These are phyloP conservation scores for Colletotrichum sp. DNA, from an alignment of 2,329 filamentous ascomycete genomes.

Conservation along the genomic window DNA sequence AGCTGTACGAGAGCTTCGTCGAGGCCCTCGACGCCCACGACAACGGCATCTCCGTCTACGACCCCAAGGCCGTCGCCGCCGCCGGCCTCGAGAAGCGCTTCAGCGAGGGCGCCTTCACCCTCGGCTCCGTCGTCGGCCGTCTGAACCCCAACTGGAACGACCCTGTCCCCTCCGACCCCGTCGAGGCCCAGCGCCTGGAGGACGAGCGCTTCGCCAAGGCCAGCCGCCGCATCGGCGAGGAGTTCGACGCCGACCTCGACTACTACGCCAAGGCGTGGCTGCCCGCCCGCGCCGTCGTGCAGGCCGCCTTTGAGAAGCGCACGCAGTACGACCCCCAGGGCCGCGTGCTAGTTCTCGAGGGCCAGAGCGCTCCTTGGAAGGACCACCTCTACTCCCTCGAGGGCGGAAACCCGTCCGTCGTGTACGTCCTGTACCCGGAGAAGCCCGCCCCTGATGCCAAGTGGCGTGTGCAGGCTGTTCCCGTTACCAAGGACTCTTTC, in stretches of 20 bases:
- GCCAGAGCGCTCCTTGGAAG: constrained; percentile 88
- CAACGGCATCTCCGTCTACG: constrained; percentile 89
- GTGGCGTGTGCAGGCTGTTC: constrained; percentile 95
- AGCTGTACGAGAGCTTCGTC: constrained; percentile 91
- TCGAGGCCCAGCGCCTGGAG: constrained; percentile 73
- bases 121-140: constrained; percentile 82
- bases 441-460: constrained; percentile 75
- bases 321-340: constrained; percentile 73
- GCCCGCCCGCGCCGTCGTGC: constrained; percentile 82
- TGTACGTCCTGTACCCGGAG: constrained; percentile 94
- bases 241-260: constrained; percentile 82
- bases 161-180: constrained; percentile 53
- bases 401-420: constrained; percentile 61
- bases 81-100: constrained; percentile 84
- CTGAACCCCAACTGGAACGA: constrained; percentile 86
- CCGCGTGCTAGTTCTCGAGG: constrained; percentile 80
- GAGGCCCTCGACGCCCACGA: constrained; percentile 98
- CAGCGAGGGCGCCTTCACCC: constrained; percentile 79
- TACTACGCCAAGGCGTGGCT: constrained; percentile 82
- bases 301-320: constrained; percentile 75
- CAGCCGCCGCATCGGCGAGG: constrained; percentile 83
- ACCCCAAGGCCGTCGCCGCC: constrained; percentile 69
- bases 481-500: constrained; percentile 83
- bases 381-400: constrained; percentile 94
- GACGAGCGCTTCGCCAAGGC: constrained; percentile 81